A percentile compares a stretch with the other conserved stretches of the same genome.
Evolutionary conservation across 495 filamentous ascomycete genomes (phyloP).

Genomic region (Venustampulla echinocandica): DNA sequence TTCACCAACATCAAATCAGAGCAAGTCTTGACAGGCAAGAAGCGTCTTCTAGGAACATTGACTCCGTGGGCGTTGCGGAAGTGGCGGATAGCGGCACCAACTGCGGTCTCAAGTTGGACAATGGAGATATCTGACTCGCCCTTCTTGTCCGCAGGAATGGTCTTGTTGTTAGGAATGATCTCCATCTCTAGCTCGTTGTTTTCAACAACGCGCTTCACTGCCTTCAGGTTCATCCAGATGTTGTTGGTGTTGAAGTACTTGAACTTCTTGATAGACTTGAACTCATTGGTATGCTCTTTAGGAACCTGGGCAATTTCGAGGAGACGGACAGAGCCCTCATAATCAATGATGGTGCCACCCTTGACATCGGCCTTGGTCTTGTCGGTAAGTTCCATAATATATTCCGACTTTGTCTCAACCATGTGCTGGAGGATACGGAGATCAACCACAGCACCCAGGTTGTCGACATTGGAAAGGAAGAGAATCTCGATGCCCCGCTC

Average conservation of each 20-base stretch:
- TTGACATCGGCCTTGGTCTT: constrained; percentile 99
- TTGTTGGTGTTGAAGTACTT: constrained; percentile 99
- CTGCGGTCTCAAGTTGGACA: constrained; percentile 96
- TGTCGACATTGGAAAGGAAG: constrained; percentile 99
- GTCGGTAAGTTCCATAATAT: constrained; percentile 99
- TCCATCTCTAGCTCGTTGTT: constrained; percentile 98
- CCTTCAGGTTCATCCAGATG: constrained; percentile 98
- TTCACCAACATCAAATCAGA: constrained; percentile 99
- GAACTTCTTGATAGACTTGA: constrained; percentile 99
- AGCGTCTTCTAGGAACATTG: constrained; percentile 94
- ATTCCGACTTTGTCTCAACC: constrained; percentile 90
- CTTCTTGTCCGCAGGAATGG: constrained; percentile 97
- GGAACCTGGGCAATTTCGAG: constrained; percentile 99
- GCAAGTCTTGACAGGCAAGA: constrained; percentile 99
- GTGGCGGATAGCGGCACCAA: constrained; percentile 96
- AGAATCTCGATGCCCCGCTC: constrained; percentile 92
- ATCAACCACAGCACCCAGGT: constrained; percentile 95
- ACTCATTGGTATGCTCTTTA: constrained; percentile 99
- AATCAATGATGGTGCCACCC: constrained; percentile 99
- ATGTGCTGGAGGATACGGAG: constrained; percentile 98
- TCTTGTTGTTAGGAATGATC: constrained; percentile 99
- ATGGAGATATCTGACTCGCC: constrained; percentile 96
- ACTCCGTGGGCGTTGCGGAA: constrained; percentile 98
- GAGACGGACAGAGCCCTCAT: constrained; percentile 90
- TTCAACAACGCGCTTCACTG: constrained; percentile 98